A percentile compares a stretch with the other conserved stretches of the same genome.
Conservation (phyloP, 2,329 filamentous ascomycete genomes). For the Cercospora janseana region DNA sequence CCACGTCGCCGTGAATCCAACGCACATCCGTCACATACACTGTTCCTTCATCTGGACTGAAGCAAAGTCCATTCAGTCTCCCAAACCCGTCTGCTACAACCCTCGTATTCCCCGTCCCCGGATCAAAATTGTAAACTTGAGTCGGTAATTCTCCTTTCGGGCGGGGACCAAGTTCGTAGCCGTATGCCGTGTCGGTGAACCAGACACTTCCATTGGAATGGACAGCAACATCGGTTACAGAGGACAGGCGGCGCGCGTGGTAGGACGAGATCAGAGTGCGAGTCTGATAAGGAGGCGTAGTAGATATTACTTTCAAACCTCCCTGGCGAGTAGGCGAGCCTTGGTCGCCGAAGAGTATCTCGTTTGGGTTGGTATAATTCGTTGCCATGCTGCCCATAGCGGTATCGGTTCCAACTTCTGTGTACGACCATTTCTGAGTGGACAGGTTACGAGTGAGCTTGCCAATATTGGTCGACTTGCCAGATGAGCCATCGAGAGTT, state of each 20-base stretch:
- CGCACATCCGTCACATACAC: conserved; percentile 61
- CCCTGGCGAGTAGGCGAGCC: conserved; percentile 27
- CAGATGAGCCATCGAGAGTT: conserved; percentile 21
- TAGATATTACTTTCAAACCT: conserved; percentile 30
- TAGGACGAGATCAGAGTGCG: conserved; percentile 56
- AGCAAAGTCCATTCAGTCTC: conserved; percentile 57
- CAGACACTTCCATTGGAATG: conserved; percentile 58
- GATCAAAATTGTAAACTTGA: conserved; percentile 55
- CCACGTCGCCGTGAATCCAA: conserved; percentile 41
- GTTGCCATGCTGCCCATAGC: conserved; percentile 52
- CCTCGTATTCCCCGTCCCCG: conserved; percentile 51
- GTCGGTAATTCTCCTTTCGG: conserved; percentile 53
- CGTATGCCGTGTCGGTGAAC: conserved; percentile 63
- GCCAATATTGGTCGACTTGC: conserved; percentile 30
- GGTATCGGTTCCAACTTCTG: conserved; percentile 37
- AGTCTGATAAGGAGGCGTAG: conserved; percentile 27
- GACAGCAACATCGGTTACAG: conserved; percentile 58
- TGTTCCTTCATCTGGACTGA: conserved; percentile 53
- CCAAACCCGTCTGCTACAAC: conserved; percentile 59
- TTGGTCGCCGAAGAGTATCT: conserved; percentile 37
- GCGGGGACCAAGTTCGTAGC: conserved; percentile 58
- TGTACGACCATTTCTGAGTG: conserved; percentile 44
- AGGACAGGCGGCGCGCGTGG: conserved; percentile 60
- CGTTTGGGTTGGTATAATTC: conserved; percentile 46
- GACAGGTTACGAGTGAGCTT: conserved; percentile 24